A percentile compares a stretch with the other conserved stretches of the same genome.
phyloP scores from a whole-genome alignment of 345 rosid species.

The Linum trigynum region DNA sequence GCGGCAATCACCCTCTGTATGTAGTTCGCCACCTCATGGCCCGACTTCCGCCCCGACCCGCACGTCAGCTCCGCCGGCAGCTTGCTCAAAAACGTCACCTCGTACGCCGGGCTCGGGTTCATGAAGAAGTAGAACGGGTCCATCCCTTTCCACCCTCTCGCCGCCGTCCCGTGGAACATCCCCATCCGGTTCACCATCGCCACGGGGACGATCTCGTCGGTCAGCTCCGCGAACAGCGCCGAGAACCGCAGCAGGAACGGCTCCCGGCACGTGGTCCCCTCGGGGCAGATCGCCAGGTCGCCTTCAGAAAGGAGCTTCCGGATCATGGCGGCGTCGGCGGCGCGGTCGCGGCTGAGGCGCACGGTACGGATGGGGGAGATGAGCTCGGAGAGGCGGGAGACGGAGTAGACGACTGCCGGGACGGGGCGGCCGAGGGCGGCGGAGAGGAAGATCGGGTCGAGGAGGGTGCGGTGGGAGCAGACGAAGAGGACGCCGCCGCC shows the following conservation, averaged over 20 bases:
- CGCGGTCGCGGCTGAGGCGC: background rate
- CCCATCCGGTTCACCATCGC: constrained; percentile 1
- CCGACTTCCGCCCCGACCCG: background rate
- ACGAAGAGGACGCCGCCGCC: background rate
- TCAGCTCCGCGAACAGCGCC: background rate
- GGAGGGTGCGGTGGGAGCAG: constrained; percentile 8
- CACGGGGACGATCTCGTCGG: background rate
- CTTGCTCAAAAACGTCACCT: background rate
- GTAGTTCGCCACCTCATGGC: background rate
- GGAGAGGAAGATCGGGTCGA: background rate
- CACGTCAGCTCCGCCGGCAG: background rate
- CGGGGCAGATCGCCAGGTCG: background rate
- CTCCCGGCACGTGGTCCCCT: background rate
- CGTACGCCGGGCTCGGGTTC: background rate
- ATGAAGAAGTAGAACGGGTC: background rate
- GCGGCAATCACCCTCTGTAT: background rate
- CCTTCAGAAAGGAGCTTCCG: background rate
- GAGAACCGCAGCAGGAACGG: background rate
- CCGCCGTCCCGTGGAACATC: background rate
- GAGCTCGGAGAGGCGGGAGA: background rate
- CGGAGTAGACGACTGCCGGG: background rate
- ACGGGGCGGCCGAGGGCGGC: background rate
- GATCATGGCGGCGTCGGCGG: background rate
- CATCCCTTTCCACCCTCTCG: background rate
- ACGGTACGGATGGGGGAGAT: background rate